Conservation (phyloP, 345 rosid genomes). For the Kernera saxatilis region DNA sequence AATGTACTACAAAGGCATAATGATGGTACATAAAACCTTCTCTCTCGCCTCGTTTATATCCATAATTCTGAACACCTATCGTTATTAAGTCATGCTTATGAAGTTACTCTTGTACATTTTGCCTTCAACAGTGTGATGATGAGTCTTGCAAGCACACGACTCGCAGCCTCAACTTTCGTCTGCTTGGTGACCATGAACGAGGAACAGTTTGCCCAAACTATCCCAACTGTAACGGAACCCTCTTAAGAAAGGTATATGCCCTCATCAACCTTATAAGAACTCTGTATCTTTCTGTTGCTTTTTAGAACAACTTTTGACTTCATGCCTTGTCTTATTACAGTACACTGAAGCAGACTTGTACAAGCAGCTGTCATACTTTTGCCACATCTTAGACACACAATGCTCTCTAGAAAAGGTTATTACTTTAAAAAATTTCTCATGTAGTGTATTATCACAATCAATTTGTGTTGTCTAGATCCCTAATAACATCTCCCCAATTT, state of each 20-base stretch:
- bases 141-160: constrained; percentile 88
- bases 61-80: not conserved
- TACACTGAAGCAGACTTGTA: constrained; percentile 87
- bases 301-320: not conserved
- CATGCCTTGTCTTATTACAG: constrained; percentile 29
- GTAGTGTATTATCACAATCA: not conserved
- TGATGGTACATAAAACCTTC: constrained; percentile 60
- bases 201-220: constrained; percentile 97
- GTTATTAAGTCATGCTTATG: not conserved
- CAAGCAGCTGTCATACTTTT: constrained; percentile 84
- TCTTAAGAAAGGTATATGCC: constrained; percentile 58
- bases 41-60: not conserved
- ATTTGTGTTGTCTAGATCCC: not conserved
- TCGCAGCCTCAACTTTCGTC: constrained; percentile 51
- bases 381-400: constrained; percentile 66
- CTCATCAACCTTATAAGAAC: not conserved
- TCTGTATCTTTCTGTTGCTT: not conserved
- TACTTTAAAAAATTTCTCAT: not conserved
- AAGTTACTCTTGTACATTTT: not conserved
- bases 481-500: not conserved
- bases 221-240: constrained; percentile 85
- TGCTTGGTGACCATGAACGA: constrained; percentile 77
- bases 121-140: constrained; percentile 74
- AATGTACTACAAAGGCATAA: constrained; percentile 72
- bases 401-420: constrained; percentile 69